Evolutionary conservation across 257 asterid genomes (phyloP).

Genomic region (Solanum paucissectum): DNA sequence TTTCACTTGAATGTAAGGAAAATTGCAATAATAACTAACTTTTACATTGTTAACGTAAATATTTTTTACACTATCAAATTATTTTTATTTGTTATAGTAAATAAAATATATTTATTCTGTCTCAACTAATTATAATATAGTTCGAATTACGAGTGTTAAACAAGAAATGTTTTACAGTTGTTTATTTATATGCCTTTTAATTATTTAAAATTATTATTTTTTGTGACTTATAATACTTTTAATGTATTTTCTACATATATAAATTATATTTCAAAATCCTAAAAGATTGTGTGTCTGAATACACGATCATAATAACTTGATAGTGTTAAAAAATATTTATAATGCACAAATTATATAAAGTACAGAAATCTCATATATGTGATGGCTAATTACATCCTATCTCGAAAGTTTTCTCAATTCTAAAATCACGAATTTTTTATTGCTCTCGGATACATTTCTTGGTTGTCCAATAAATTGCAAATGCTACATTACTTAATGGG

Average conservation of each 20-base stretch:
- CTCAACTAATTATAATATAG: background rate
- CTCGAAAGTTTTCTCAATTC: background rate
- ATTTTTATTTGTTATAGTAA: background rate
- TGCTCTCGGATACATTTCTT: background rate
- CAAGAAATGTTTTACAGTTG: accelerated
- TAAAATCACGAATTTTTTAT: too few species aligned
- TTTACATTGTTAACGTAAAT: background rate
- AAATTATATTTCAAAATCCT: background rate
- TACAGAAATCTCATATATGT: background rate
- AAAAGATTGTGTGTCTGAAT: background rate
- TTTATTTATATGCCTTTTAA: background rate
- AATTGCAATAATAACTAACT: background rate
- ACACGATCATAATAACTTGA: background rate
- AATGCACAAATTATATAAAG: too few species aligned
- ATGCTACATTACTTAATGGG: too few species aligned
- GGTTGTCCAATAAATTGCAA: background rate
- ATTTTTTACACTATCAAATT: background rate
- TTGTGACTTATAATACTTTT: background rate
- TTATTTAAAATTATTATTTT: background rate
- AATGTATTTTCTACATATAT: background rate
- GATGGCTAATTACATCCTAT: background rate
- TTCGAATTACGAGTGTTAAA: background rate
- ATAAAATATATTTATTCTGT: background rate
- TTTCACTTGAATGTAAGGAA: background rate
- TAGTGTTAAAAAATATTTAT: background rate